Evolutionary conservation across 176 grass and related monocot genomes (phyloP).

Genomic region (Ananas comosus): DNA sequence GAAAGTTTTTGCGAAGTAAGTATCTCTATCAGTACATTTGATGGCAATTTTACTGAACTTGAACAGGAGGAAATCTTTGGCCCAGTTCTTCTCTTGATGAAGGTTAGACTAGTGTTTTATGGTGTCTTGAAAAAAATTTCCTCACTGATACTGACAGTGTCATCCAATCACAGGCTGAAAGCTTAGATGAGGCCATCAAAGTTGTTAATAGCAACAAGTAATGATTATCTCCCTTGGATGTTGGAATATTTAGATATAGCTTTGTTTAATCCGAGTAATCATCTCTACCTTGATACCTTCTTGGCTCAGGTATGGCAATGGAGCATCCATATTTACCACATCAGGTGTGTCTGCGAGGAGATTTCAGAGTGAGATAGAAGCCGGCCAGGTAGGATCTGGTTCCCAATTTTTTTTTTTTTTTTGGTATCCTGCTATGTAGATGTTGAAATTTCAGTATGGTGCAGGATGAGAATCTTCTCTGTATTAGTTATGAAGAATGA

Average conservation of each 20-base stretch:
- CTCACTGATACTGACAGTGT: slow-evolving; percentile 2
- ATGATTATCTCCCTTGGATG: slow-evolving; percentile 7
- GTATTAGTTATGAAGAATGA: no score
- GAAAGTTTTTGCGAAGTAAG: not conserved
- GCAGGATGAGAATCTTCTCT: no score
- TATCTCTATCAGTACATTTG: slow-evolving; percentile 5
- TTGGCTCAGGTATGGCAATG: slow-evolving; percentile 74
- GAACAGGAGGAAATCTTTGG: slow-evolving; percentile 84
- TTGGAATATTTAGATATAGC: not conserved
- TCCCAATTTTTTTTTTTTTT: not conserved
- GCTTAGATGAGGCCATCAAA: slow-evolving; percentile 76
- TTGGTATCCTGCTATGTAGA: not conserved
- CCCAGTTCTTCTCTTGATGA: slow-evolving; percentile 91
- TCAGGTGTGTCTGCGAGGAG: slow-evolving; percentile 72
- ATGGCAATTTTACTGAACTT: slow-evolving; percentile 13
- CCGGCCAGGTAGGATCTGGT: slow-evolving; percentile 55
- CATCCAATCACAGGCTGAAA: slow-evolving; percentile 57
- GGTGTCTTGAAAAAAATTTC: not conserved
- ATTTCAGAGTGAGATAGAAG: slow-evolving; percentile 90
- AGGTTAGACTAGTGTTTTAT: slow-evolving; percentile 44
- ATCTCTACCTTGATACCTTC: slow-evolving; percentile 4
- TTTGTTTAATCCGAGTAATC: slow-evolving; percentile 4
- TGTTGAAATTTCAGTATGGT: no score
- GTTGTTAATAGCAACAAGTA: slow-evolving; percentile 94
- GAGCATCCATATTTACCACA: slow-evolving; percentile 92